A percentile compares a stretch with the other conserved stretches of the same genome.
phyloP scores from a whole-genome alignment of 2,329 filamentous ascomycete species.

The Xylaria sp. region DNA sequence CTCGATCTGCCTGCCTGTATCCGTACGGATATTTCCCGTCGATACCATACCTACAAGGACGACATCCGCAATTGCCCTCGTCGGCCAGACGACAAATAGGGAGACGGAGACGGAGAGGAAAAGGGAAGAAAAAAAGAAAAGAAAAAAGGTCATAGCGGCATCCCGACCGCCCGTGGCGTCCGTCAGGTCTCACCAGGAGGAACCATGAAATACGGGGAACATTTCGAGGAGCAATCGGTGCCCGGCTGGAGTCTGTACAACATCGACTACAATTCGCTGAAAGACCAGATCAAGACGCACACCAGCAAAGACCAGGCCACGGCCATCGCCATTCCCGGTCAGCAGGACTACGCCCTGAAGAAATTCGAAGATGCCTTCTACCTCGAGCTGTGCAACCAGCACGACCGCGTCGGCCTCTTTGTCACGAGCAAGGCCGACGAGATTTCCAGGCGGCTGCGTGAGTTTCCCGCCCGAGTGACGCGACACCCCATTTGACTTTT shows the following conservation, averaged over 20 bases:
- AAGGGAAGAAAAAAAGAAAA: not conserved
- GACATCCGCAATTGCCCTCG: not conserved
- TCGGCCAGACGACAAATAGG: not conserved
- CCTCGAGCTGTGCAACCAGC: constrained; percentile 70
- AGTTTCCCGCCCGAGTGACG: constrained; percentile 29
- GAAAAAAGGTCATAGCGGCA: constrained; percentile 8
- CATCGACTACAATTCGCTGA: constrained; percentile 86
- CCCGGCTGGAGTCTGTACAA: constrained; percentile 85
- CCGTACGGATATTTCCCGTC: not conserved
- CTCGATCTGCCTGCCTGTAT: not conserved
- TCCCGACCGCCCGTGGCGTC: constrained; percentile 9
- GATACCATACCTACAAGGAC: not conserved
- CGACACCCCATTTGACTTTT: constrained; percentile 5
- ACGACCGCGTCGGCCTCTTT: constrained; percentile 78
- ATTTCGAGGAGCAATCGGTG: constrained; percentile 74
- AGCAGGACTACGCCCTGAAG: constrained; percentile 59
- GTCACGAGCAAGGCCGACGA: constrained; percentile 80
- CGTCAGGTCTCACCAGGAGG: constrained; percentile 13
- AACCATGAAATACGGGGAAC: constrained; percentile 76
- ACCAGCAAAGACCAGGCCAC: constrained; percentile 71
- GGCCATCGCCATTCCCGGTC: constrained; percentile 74
- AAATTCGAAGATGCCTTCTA: constrained; percentile 75
- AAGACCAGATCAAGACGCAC: constrained; percentile 79
- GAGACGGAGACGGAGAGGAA: not conserved
- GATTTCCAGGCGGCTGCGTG: constrained; percentile 70